A percentile compares a stretch with the other conserved stretches of the same genome.
These are phyloP conservation scores for Pyrenophora seminiperda DNA, from an alignment of 2,329 filamentous ascomycete genomes.

Conservation along the genomic window DNA sequence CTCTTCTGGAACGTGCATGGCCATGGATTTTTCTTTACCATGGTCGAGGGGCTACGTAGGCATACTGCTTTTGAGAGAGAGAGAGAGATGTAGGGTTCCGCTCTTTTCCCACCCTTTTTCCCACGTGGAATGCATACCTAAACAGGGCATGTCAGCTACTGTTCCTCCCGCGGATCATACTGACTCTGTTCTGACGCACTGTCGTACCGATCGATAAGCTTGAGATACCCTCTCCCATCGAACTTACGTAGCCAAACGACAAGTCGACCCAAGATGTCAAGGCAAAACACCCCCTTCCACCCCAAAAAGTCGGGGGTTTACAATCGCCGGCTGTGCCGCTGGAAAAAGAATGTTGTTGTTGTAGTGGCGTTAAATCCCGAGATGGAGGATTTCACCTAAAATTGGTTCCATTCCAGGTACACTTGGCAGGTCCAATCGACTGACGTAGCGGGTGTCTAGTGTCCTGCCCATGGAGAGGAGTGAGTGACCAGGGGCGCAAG, in stretches of 20 bases:
- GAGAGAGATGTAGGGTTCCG: constrained; percentile 18
- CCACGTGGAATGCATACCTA: constrained; percentile 41
- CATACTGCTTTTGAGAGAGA: constrained; percentile 25
- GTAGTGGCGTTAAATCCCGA: too few species aligned
- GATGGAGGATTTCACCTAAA: not conserved
- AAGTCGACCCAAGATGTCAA: too few species aligned
- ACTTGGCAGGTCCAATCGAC: constrained; percentile 18
- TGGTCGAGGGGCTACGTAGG: constrained; percentile 19
- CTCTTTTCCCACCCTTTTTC: too few species aligned
- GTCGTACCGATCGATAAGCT: not conserved
- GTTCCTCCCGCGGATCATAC: constrained; percentile 3
- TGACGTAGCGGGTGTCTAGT: constrained; percentile 16
- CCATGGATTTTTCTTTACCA: constrained; percentile 14
- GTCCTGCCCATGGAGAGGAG: not conserved
- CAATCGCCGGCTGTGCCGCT: too few species aligned
- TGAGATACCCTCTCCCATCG: too few species aligned
- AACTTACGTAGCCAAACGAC: too few species aligned
- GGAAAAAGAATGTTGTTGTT: too few species aligned
- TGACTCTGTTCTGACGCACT: not conserved
- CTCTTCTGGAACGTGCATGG: too few species aligned
- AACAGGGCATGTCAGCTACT: constrained; percentile 26
- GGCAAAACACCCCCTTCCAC: too few species aligned
- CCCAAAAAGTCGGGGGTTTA: too few species aligned
- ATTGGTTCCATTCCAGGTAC: constrained; percentile 28
- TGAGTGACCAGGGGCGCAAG: constrained; percentile 10